Percentiles rank a stretch among this genome's conserved stretches.
phyloP scores from a whole-genome alignment of 2,329 filamentous ascomycete species.

The Hypomyces rosellus region DNA sequence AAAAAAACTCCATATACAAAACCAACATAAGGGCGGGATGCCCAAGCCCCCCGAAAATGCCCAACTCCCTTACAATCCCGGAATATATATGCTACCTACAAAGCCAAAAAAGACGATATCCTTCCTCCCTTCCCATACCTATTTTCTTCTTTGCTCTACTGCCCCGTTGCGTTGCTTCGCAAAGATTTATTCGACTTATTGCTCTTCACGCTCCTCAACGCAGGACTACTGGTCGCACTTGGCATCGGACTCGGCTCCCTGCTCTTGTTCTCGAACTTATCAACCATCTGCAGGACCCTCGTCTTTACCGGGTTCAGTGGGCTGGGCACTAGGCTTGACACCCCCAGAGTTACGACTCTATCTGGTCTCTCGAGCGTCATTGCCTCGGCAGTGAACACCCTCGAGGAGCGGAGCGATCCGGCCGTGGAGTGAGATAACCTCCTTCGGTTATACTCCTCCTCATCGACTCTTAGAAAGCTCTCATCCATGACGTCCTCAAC shows the following conservation, averaged over 20 bases:
- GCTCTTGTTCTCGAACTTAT: constrained; percentile 46
- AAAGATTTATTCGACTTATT: constrained; percentile 4
- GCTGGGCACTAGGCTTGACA: too few relatives aligned
- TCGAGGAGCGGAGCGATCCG: constrained; percentile 25
- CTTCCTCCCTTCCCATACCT: not conserved
- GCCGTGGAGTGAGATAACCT: constrained; percentile 23
- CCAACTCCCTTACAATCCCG: too few relatives aligned
- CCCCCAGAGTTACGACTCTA: too few relatives aligned
- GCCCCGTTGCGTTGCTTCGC: not conserved
- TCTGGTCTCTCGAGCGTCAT: constrained; percentile 35
- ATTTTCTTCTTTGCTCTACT: not conserved
- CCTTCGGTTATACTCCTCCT: constrained; percentile 11
- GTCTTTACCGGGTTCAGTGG: constrained; percentile 21
- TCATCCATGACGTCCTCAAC: constrained; percentile 5
- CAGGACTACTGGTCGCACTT: constrained; percentile 4
- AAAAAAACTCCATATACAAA: too few relatives aligned
- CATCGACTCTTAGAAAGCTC: constrained; percentile 11
- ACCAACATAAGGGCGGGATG: too few relatives aligned
- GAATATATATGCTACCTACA: too few relatives aligned
- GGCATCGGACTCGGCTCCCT: constrained; percentile 33
- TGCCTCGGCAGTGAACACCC: constrained; percentile 41
- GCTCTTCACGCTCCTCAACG: constrained; percentile 7
- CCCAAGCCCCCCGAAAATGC: too few relatives aligned
- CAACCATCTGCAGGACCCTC: constrained; percentile 49
- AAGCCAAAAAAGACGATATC: not conserved